Evolutionary conservation across 1,284 basidiomycete genomes (phyloP).

Genomic region (Ceratobasidium theobromae): DNA sequence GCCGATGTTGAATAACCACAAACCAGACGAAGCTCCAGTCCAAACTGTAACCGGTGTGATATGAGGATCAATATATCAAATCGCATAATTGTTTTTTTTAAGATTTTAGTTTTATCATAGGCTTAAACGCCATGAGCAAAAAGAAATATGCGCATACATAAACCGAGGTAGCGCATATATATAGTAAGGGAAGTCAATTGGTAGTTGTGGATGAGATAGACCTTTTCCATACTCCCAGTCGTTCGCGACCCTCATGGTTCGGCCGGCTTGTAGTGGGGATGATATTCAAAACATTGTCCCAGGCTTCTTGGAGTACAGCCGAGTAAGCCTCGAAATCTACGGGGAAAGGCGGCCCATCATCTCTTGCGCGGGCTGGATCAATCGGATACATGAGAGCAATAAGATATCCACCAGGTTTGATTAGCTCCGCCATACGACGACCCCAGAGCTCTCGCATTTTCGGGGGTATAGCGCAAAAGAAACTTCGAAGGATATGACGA

Average conservation of each 20-base stretch:
- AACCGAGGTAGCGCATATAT: too few relatives aligned
- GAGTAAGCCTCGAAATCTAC: conserved; percentile 61
- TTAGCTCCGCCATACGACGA: conserved; percentile 54
- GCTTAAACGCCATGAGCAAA: too few relatives aligned
- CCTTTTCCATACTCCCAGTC: conserved; percentile 7
- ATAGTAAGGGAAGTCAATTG: too few relatives aligned
- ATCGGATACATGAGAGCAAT: conserved; percentile 61
- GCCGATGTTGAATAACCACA: too few relatives aligned
- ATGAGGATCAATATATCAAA: background rate
- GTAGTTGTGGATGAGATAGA: too few relatives aligned
- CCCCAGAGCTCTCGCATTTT: conserved; percentile 58
- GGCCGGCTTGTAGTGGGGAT: background rate
- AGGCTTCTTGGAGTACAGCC: conserved; percentile 46
- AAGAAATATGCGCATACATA: background rate
- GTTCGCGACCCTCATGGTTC: conserved; percentile 11
- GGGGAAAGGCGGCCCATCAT: conserved; percentile 65
- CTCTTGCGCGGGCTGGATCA: conserved; percentile 45
- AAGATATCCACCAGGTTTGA: conserved; percentile 61
- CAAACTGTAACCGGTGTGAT: background rate
- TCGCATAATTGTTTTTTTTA: too few relatives aligned
- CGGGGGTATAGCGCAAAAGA: conserved; percentile 71
- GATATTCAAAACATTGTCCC: conserved; percentile 11
- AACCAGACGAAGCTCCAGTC: conserved; percentile 21
- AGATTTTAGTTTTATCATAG: too few relatives aligned
- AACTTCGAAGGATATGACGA: conserved; percentile 46